These are phyloP conservation scores for Vinca major DNA, from an alignment of 305 asterid species.

Conservation along the genomic window DNA sequence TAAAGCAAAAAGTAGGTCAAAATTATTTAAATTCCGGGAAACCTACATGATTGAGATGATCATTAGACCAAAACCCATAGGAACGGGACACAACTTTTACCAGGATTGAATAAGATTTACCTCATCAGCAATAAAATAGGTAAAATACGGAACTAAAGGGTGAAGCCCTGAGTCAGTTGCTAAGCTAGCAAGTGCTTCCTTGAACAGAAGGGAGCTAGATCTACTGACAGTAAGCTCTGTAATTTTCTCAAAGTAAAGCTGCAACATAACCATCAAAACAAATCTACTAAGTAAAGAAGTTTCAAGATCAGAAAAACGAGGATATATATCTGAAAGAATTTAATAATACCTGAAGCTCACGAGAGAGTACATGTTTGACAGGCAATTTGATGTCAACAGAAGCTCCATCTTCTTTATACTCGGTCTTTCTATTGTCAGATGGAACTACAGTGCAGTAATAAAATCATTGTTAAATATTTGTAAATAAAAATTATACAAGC, in stretches of 20 bases:
- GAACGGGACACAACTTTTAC: conserved; percentile 11
- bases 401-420: conserved; percentile 69
- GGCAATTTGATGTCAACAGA: conserved; percentile 83
- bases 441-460: conserved; percentile 49
- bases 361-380: conserved; percentile 85
- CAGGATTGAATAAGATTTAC: conserved; percentile 24
- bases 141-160: conserved; percentile 93
- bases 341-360: conserved; percentile 83
- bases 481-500: conserved; percentile 17
- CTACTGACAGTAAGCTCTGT: conserved; percentile 68
- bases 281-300: conserved; percentile 7
- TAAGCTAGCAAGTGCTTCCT: conserved; percentile 78
- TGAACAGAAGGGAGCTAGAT: conserved; percentile 69
- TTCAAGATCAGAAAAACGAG: conserved; percentile 15
- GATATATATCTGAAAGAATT: conserved; percentile 13
- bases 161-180: conserved; percentile 98
- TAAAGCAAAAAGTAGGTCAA: conserved; percentile 67
- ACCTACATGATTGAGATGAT: conserved; percentile 47
- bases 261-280: conserved; percentile 26
- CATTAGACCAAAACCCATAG: conserved; percentile 10
- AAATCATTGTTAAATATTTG: conserved; percentile 3
- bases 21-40: conserved; percentile 65
- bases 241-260: conserved; percentile 94
- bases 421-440: conserved; percentile 57
- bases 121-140: conserved; percentile 92